These are phyloP conservation scores for Metschnikowia borealis DNA, from an alignment of 805 yeast species.

Conservation along the genomic window DNA sequence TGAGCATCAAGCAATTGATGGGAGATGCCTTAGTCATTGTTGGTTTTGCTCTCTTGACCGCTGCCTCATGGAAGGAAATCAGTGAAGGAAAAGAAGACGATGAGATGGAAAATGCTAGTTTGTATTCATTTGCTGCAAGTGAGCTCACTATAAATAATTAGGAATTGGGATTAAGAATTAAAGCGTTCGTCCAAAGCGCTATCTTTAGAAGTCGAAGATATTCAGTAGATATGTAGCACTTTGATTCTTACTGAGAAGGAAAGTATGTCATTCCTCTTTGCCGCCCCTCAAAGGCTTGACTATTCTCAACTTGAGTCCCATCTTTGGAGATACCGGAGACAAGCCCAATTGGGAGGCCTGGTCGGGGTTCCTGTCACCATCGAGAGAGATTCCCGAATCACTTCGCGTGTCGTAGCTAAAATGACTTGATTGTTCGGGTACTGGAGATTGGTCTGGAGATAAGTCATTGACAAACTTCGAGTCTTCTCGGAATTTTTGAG, in stretches of 20 bases:
- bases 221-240: neutral
- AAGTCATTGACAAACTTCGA: constrained; percentile 6
- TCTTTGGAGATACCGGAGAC: constrained; percentile 29
- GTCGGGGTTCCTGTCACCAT: constrained; percentile 4
- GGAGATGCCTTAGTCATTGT: constrained; percentile 68
- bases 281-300: constrained; percentile 64
- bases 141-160: constrained; percentile 13
- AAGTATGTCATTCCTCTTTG: neutral
- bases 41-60: constrained; percentile 65
- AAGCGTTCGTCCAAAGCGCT: neutral
- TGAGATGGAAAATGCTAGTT: constrained; percentile 39
- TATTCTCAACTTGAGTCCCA: constrained; percentile 54
- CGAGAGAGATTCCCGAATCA: constrained; percentile 1
- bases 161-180: constrained; percentile 1
- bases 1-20: constrained; percentile 52
- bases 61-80: constrained; percentile 64
- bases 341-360: constrained; percentile 1
- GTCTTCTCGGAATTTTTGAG: constrained; percentile 13
- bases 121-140: constrained; percentile 41
- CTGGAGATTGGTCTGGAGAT: neutral
- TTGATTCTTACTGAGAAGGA: neutral
- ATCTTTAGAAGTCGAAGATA: no score
- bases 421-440: neutral
- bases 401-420: neutral
- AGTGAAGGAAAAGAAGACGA: constrained; percentile 46